Percentiles rank a stretch among this genome's conserved stretches.
phyloP scores from a whole-genome alignment of 768 basidiomycete genomes.

The Amanita exitialis region DNA sequence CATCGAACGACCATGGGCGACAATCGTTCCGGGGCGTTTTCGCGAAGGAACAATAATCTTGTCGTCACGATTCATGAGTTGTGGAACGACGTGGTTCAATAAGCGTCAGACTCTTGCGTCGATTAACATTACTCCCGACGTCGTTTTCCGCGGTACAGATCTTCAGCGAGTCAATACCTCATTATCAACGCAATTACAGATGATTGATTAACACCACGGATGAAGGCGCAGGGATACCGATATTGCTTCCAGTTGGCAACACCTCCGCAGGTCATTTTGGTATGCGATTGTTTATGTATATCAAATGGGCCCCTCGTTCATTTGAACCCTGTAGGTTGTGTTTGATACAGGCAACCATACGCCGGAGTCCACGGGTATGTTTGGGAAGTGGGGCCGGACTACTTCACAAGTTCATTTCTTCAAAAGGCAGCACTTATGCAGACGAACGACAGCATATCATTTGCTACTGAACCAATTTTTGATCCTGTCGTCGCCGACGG shows the following conservation, averaged over 20 bases:
- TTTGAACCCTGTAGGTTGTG: conserved; percentile 27
- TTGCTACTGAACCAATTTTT: conserved; percentile 44
- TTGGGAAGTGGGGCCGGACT: conserved; percentile 32
- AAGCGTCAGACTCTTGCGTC: conserved; percentile 28
- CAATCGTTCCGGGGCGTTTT: no score
- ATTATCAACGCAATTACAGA: conserved; percentile 16
- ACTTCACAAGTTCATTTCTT: conserved; percentile 31
- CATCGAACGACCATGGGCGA: not conserved
- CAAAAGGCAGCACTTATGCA: conserved; percentile 41
- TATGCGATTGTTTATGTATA: conserved; percentile 12
- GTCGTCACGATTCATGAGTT: conserved; percentile 16
- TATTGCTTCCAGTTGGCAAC: conserved; percentile 32
- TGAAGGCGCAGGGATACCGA: conserved; percentile 10
- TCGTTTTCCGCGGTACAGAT: conserved; percentile 48
- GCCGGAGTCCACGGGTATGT: conserved; percentile 18
- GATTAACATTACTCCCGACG: conserved; percentile 32
- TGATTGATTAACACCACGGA: conserved; percentile 45
- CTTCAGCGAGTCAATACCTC: conserved; percentile 31
- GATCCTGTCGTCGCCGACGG: conserved; percentile 40
- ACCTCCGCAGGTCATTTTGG: conserved; percentile 36
- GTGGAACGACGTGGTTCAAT: conserved; percentile 11
- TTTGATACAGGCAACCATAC: conserved; percentile 46
- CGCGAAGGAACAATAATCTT: no score
- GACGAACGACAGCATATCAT: conserved; percentile 36
- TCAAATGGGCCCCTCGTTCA: not conserved